A percentile compares a stretch with the other conserved stretches of the same genome.
Evolutionary conservation across 441 rosid species (phyloP).

Genomic region (Kokia cookei): DNA sequence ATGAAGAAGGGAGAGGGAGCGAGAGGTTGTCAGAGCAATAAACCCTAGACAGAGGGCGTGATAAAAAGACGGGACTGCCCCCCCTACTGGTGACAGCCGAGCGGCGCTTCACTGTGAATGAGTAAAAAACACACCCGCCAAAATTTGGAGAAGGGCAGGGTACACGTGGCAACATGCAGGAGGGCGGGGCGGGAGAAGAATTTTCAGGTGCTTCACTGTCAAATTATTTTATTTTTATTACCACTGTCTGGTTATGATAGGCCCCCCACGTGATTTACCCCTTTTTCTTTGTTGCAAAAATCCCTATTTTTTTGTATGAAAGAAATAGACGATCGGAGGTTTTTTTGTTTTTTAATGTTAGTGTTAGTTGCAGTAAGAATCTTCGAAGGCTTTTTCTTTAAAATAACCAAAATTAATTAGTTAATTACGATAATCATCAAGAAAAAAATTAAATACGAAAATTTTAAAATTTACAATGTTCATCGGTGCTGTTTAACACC

Average conservation of each 20-base stretch:
- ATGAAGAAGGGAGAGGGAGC: neutral
- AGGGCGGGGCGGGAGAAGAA: neutral
- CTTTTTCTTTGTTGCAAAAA: no score
- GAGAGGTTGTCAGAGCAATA: constrained; percentile 3
- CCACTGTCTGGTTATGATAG: neutral
- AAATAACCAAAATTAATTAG: no score
- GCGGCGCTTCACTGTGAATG: constrained; percentile 4
- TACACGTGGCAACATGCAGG: constrained; percentile 37
- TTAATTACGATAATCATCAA: no score
- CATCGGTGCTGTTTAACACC: no score
- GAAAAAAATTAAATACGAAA: no score
- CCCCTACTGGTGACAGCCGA: neutral
- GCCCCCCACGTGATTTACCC: no score
- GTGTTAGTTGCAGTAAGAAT: no score
- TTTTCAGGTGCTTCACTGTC: neutral
- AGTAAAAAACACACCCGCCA: constrained; percentile 30
- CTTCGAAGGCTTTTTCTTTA: no score
- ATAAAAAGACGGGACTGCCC: constrained; percentile 23
- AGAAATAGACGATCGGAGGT: no score
- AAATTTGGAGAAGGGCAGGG: constrained; percentile 10
- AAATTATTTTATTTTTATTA: neutral
- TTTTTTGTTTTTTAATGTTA: no score
- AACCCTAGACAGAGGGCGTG: constrained; percentile 14
- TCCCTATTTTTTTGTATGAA: no score
- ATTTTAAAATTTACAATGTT: no score